Conservation (phyloP, 768 basidiomycete genomes). For the Boletus vermiculosoides region DNA sequence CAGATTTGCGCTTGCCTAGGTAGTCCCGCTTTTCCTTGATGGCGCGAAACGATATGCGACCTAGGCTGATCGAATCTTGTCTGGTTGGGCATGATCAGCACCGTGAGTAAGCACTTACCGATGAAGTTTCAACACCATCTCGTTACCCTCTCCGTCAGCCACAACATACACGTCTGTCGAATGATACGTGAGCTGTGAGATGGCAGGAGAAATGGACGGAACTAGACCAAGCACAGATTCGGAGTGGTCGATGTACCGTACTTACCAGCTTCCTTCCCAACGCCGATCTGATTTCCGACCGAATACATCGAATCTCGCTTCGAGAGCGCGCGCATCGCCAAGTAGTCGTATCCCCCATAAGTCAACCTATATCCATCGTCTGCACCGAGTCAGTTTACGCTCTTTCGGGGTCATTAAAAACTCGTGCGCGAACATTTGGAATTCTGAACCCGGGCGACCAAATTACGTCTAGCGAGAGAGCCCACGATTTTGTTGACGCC, state of each 20-base stretch:
- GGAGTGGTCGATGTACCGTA: background rate
- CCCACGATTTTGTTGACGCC: conserved; percentile 93
- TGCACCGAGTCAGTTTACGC: conserved; percentile 34
- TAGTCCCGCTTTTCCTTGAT: conserved; percentile 98
- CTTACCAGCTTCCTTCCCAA: conserved; percentile 95
- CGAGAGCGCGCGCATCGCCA: conserved; percentile 90
- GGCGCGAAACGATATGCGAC: conserved; percentile 94
- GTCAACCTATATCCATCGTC: conserved; percentile 97
- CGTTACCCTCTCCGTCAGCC: conserved; percentile 77
- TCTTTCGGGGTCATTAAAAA: background rate
- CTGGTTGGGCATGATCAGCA: background rate
- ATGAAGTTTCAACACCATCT: conserved; percentile 92
- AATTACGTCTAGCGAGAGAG: conserved; percentile 84
- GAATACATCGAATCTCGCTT: conserved; percentile 86
- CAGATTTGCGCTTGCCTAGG: conserved; percentile 90
- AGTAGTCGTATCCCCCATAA: conserved; percentile 97
- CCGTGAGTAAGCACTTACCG: conserved; percentile 46
- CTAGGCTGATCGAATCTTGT: conserved; percentile 57
- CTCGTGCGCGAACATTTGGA: conserved; percentile 66
- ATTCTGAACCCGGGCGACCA: conserved; percentile 88
- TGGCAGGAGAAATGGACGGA: background rate
- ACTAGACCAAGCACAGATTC: background rate
- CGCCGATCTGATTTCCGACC: conserved; percentile 97
- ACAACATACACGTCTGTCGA: conserved; percentile 79
- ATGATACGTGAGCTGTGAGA: conserved; percentile 1